These are phyloP conservation scores for Glycine soja DNA, from an alignment of 306 rosid species.

Conservation along the genomic window DNA sequence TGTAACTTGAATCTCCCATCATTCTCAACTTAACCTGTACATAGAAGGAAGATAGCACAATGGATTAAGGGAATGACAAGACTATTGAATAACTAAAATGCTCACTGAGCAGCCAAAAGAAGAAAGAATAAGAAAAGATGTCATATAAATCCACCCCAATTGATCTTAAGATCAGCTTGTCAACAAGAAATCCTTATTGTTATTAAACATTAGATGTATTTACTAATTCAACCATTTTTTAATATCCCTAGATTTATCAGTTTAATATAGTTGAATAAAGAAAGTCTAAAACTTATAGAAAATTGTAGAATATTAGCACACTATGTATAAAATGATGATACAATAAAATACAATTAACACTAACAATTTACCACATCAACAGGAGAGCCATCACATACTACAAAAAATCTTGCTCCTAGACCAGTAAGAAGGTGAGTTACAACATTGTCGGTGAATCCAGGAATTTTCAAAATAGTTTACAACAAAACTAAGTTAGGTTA, in stretches of 20 bases:
- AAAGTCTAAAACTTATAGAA: conserved; percentile 6
- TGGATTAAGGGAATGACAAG: conserved; percentile 32
- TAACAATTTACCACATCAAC: conserved; percentile 87
- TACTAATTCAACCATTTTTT: too few relatives aligned
- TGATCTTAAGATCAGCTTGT: conserved; percentile 19
- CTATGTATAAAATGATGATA: not conserved
- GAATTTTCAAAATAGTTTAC: conserved; percentile 95
- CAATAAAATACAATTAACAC: not conserved
- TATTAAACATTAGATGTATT: conserved; percentile 21
- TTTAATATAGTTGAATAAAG: conserved; percentile 26
- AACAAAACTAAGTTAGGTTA: conserved; percentile 1
- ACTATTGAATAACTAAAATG: conserved; percentile 30
- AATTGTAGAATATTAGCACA: not conserved
- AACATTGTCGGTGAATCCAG: conserved; percentile 90
- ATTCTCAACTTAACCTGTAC: conserved; percentile 95
- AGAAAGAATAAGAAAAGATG: conserved; percentile 14
- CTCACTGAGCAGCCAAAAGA: conserved; percentile 22
- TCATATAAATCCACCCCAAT: not conserved
- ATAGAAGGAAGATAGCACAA: conserved; percentile 34
- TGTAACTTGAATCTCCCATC: conserved; percentile 97
- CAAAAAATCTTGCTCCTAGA: conserved; percentile 94
- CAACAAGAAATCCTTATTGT: not conserved
- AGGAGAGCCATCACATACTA: conserved; percentile 96
- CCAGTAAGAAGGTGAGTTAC: conserved; percentile 91
- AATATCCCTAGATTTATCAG: conserved; percentile 26